Conservation (phyloP, 208 protist genomes). For the Acanthamoeba castellanii region DNA sequence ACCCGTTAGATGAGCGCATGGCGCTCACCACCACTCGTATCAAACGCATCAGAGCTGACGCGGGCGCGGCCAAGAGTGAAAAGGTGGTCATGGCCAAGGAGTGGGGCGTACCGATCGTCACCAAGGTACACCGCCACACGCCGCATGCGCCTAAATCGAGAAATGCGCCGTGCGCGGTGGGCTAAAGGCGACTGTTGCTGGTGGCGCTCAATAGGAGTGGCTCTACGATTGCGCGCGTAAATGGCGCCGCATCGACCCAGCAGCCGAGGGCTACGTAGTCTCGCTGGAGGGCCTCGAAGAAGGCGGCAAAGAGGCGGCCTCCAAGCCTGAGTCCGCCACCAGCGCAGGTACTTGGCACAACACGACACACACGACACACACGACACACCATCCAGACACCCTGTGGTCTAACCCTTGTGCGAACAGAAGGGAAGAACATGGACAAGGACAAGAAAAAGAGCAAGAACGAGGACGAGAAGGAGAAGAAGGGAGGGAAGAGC, state of each 20-base stretch:
- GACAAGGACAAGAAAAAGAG: conserved; percentile 8
- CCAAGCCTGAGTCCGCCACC: background rate
- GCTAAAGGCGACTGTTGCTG: background rate
- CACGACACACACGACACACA: background rate
- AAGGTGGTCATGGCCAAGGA: conserved; percentile 54
- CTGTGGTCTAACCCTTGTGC: no score
- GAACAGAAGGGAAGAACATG: background rate
- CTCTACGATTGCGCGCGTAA: conserved; percentile 60
- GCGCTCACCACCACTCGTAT: background rate
- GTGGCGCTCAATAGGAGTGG: conserved; percentile 31
- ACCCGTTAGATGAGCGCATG: background rate
- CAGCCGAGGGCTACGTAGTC: background rate
- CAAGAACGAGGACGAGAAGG: background rate
- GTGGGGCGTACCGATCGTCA: conserved; percentile 20
- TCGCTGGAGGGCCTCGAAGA: background rate
- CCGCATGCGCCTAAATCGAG: background rate
- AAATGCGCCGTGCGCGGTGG: background rate
- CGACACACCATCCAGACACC: no score
- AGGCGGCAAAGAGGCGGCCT: no score
- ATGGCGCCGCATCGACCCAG: background rate
- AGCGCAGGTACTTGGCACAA: background rate
- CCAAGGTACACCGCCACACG: background rate
- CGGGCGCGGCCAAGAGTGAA: conserved; percentile 25
- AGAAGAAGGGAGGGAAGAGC: background rate
- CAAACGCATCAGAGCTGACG: background rate